phyloP scores from a whole-genome alignment of 2,329 filamentous ascomycete genomes.

The Madurella mycetomatis region DNA sequence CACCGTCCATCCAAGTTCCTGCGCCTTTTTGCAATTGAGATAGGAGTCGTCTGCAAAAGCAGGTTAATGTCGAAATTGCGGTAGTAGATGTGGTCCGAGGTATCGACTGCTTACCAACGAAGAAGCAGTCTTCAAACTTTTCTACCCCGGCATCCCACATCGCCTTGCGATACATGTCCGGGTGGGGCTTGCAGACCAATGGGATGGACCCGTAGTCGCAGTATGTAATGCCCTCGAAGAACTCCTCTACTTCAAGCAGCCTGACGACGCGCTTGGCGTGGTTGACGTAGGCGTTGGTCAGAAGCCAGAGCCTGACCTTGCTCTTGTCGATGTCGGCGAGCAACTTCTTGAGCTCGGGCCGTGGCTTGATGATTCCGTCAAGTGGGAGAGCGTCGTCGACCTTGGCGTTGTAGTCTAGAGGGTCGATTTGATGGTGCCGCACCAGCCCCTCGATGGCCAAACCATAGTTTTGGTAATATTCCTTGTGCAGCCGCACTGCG shows the following conservation, averaged over 20 bases:
- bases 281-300: slow-evolving; percentile 93
- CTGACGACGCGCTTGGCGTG: slow-evolving; percentile 80
- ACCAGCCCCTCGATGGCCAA: slow-evolving; percentile 95
- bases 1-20: slow-evolving; percentile 78
- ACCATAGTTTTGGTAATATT: slow-evolving; percentile 94
- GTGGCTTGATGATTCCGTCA: slow-evolving; percentile 75
- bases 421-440: slow-evolving; percentile 90
- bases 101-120: slow-evolving; percentile 69
- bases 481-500: slow-evolving; percentile 77
- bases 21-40: slow-evolving; percentile 72
- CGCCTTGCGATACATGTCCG: slow-evolving; percentile 79
- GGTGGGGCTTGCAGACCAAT: slow-evolving; percentile 82
- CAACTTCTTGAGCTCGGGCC: slow-evolving; percentile 67
- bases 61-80: neutral
- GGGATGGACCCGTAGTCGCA: slow-evolving; percentile 77
- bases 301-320: slow-evolving; percentile 87
- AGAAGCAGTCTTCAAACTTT: slow-evolving; percentile 72
- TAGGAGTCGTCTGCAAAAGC: slow-evolving; percentile 70
- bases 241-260: slow-evolving; percentile 75
- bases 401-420: slow-evolving; percentile 87
- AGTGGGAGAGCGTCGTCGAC: slow-evolving; percentile 93
- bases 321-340: slow-evolving; percentile 76
- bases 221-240: slow-evolving; percentile 92
- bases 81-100: neutral
- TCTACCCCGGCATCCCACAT: slow-evolving; percentile 77